A percentile compares a stretch with the other conserved stretches of the same genome.
phyloP scores from a whole-genome alignment of 441 rosid species.

The Pelargonium fulgidum region DNA sequence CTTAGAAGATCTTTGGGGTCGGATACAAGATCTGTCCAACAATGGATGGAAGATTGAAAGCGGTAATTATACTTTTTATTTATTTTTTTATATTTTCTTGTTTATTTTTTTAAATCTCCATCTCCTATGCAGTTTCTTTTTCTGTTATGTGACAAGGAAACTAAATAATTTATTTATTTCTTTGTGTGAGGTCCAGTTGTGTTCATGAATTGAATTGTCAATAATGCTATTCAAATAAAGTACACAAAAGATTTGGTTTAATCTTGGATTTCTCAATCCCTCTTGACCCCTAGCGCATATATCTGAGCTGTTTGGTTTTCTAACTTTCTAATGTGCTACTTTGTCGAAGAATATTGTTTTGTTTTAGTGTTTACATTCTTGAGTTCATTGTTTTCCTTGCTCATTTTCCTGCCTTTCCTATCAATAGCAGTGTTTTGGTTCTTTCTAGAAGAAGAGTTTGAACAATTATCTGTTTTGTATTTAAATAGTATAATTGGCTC shows the following conservation, averaged over 20 bases:
- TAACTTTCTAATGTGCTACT: not conserved
- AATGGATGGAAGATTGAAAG: conserved; percentile 95
- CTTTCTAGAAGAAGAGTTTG: not conserved
- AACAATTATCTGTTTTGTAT: not conserved
- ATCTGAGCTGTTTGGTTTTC: not conserved
- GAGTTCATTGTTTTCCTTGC: not conserved
- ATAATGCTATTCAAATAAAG: not conserved
- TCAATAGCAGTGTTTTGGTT: not conserved
- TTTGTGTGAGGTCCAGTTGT: not conserved
- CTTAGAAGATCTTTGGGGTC: conserved; percentile 88
- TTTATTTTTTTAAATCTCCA: not conserved
- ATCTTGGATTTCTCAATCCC: not conserved
- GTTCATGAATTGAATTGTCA: not conserved
- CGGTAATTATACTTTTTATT: conserved; percentile 41
- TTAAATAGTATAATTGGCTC: not conserved
- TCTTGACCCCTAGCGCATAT: not conserved
- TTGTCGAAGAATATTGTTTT: not conserved
- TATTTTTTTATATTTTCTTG: not conserved
- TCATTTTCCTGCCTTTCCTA: not conserved
- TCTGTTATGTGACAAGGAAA: conserved; percentile 10
- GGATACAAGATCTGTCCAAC: conserved; percentile 62
- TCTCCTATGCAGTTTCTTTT: not conserved
- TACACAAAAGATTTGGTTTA: not conserved
- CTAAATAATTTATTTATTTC: not conserved
- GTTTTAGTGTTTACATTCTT: not conserved